These are phyloP conservation scores for Arctium lappa DNA, from an alignment of 129 eudicot genomes.

Conservation along the genomic window DNA sequence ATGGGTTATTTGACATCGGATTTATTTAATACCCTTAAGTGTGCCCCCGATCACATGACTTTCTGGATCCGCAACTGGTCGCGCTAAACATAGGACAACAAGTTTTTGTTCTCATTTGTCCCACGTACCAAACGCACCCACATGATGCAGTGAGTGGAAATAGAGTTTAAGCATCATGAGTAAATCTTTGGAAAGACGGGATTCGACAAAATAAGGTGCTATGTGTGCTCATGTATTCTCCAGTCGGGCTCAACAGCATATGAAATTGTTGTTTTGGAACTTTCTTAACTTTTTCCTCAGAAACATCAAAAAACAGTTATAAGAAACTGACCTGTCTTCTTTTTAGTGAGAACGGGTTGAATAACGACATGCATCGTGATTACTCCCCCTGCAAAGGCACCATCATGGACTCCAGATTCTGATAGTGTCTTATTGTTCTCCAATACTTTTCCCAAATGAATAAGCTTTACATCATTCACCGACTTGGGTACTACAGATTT, in stretches of 20 bases:
- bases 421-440: conserved; percentile 70
- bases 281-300: neutral
- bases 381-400: conserved; percentile 66
- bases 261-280: neutral
- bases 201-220: neutral
- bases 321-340: conserved; percentile 51
- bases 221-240: neutral
- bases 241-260: neutral
- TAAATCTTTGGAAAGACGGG: neutral
- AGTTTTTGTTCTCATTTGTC: too few relatives aligned
- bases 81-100: too few relatives aligned
- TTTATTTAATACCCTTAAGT: too few relatives aligned
- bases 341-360: conserved; percentile 63
- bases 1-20: too few relatives aligned
- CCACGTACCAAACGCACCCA: too few relatives aligned
- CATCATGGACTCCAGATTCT: conserved; percentile 50
- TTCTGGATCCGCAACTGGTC: too few relatives aligned
- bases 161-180: neutral
- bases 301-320: conserved; percentile 3
- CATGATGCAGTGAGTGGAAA: neutral
- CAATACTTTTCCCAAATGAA: conserved; percentile 65
- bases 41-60: too few relatives aligned
- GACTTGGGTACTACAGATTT: conserved; percentile 62
- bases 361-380: conserved; percentile 84
- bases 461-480: conserved; percentile 55